Percentiles rank a stretch among this genome's conserved stretches.
Evolutionary conservation across 192 early-diverging fungal species (phyloP).

Genomic region (Coemansia sp.): DNA sequence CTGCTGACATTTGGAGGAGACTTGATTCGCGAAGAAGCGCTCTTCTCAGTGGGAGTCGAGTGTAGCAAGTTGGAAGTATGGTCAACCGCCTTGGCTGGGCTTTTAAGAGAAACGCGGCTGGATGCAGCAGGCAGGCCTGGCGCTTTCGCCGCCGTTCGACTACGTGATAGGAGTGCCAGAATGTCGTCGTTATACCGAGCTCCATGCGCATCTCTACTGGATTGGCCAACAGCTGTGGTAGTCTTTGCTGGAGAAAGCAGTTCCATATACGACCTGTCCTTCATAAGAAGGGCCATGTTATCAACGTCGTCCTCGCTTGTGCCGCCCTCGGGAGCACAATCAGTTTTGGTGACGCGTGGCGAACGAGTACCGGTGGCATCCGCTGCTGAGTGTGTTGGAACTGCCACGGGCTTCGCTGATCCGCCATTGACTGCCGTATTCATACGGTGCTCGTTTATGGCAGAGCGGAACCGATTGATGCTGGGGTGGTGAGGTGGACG

Average conservation of each 20-base stretch:
- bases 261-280: slow-evolving; percentile 54
- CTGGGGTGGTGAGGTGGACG: slow-evolving; percentile 48
- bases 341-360: background rate
- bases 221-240: background rate
- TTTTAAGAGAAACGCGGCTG: background rate
- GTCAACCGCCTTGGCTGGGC: background rate
- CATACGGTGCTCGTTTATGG: slow-evolving; percentile 28
- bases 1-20: background rate
- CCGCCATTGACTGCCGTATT: slow-evolving; percentile 1
- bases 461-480: slow-evolving; percentile 33
- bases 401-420: background rate
- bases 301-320: slow-evolving; percentile 18
- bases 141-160: background rate
- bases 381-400: background rate
- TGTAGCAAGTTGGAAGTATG: background rate
- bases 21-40: background rate
- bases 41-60: background rate
- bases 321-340: background rate
- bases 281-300: slow-evolving; percentile 30
- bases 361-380: background rate
- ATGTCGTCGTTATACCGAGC: slow-evolving; percentile 15
- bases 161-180: slow-evolving; percentile 27
- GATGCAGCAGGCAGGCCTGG: background rate
- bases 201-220: background rate
- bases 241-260: slow-evolving; percentile 46